A percentile compares a stretch with the other conserved stretches of the same genome.
phyloP scores from a whole-genome alignment of 352 stramenopile genomes.

The Phytopythium helicoides region DNA sequence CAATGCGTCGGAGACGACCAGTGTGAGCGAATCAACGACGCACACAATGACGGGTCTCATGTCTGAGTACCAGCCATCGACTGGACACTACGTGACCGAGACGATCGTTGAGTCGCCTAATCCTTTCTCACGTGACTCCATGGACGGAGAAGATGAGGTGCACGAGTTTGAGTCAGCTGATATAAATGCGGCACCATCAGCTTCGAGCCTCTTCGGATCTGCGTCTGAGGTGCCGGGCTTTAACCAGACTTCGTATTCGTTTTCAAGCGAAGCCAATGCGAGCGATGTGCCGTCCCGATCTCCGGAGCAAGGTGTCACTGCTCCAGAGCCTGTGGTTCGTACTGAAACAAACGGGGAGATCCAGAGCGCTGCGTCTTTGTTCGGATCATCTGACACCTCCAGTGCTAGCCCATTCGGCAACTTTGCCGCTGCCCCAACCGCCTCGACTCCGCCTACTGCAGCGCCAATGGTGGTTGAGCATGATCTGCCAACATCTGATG shows the following conservation, averaged over 20 bases:
- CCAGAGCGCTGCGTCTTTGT: conserved; percentile 54
- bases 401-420: conserved; percentile 56
- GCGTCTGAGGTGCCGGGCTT: neutral
- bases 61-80: conserved; percentile 31
- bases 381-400: conserved; percentile 50
- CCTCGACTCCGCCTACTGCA: conserved; percentile 4
- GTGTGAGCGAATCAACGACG: conserved; percentile 43
- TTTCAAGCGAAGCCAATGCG: neutral
- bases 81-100: conserved; percentile 37
- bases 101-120: conserved; percentile 6
- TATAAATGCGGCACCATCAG: neutral
- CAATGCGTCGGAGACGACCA: conserved; percentile 57
- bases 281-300: neutral
- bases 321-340: neutral
- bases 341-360: conserved; percentile 21
- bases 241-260: neutral
- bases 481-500: conserved; percentile 52
- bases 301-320: neutral
- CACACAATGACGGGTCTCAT: conserved; percentile 32
- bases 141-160: neutral
- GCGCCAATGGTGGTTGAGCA: conserved; percentile 21
- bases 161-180: neutral
- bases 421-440: conserved; percentile 19
- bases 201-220: conserved; percentile 2
- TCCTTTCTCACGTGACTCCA: conserved; percentile 4